Conservation (phyloP, 2,329 filamentous ascomycete genomes). For the Talaromyces sp. region DNA sequence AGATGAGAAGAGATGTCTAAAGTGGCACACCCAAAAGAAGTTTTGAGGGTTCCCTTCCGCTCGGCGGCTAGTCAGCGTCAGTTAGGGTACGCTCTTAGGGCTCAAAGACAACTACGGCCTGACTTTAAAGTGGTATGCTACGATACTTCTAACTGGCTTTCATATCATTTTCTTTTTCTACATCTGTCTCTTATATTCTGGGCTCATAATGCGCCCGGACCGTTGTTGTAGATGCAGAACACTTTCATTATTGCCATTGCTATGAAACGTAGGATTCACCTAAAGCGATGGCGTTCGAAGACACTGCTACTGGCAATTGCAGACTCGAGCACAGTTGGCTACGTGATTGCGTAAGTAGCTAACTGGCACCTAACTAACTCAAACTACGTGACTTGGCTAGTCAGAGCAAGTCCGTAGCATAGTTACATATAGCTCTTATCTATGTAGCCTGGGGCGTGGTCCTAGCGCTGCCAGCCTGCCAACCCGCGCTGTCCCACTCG, state of each 20-base stretch:
- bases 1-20: not conserved
- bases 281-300: not conserved
- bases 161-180: not conserved
- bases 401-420: not conserved
- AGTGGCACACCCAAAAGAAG: not conserved
- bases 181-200: not conserved
- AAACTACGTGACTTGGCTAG: not conserved
- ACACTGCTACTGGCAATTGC: not conserved
- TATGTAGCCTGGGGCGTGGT: not conserved
- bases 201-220: not conserved
- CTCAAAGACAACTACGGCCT: not conserved
- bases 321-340: not conserved
- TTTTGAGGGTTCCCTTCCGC: not conserved
- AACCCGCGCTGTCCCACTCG: constrained; percentile 3
- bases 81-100: not conserved
- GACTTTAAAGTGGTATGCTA: not conserved
- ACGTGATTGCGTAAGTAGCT: no score
- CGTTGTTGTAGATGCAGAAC: not conserved
- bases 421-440: not conserved
- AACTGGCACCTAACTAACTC: not conserved
- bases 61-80: not conserved
- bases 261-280: not conserved
- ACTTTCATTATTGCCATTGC: not conserved
- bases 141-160: not conserved
- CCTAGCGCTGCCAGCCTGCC: constrained; percentile 6